Evolutionary conservation across 2,329 filamentous ascomycete genomes (phyloP).

Genomic region (Fusarium redolens): DNA sequence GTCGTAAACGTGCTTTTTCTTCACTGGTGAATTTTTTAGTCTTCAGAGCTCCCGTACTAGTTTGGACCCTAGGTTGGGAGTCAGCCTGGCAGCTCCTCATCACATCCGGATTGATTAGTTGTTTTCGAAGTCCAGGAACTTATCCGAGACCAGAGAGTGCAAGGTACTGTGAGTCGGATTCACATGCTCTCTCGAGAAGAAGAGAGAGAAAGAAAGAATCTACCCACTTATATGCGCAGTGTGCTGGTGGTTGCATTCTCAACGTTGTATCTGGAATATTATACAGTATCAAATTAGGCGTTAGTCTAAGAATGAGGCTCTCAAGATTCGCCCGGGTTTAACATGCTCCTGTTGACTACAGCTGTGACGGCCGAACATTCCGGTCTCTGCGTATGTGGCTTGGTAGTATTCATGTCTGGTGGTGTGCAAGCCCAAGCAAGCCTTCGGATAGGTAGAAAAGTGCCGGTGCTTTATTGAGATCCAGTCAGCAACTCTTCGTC

Average conservation of each 20-base stretch:
- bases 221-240: slow-evolving; percentile 8
- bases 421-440: slow-evolving; percentile 8
- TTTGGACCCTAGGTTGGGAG: slow-evolving; percentile 12
- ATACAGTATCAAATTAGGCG: neutral
- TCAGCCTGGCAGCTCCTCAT: neutral
- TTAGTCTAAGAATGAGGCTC: slow-evolving; percentile 26
- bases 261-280: slow-evolving; percentile 3
- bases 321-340: slow-evolving; percentile 5
- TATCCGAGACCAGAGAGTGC: slow-evolving; percentile 2
- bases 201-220: neutral
- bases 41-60: neutral
- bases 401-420: neutral
- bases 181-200: neutral
- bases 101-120: neutral
- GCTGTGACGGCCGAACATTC: slow-evolving; percentile 16
- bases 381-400: slow-evolving; percentile 8
- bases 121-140: neutral
- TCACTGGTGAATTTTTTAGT: slow-evolving; percentile 22
- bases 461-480: neutral
- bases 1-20: slow-evolving; percentile 26
- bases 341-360: neutral
- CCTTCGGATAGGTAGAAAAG: neutral
- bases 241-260: neutral
- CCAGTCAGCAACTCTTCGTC: neutral
- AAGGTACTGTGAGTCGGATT: neutral